A percentile compares a stretch with the other conserved stretches of the same genome.
Evolutionary conservation across 2,329 filamentous ascomycete species (phyloP).

Genomic region (Apiospora marii): DNA sequence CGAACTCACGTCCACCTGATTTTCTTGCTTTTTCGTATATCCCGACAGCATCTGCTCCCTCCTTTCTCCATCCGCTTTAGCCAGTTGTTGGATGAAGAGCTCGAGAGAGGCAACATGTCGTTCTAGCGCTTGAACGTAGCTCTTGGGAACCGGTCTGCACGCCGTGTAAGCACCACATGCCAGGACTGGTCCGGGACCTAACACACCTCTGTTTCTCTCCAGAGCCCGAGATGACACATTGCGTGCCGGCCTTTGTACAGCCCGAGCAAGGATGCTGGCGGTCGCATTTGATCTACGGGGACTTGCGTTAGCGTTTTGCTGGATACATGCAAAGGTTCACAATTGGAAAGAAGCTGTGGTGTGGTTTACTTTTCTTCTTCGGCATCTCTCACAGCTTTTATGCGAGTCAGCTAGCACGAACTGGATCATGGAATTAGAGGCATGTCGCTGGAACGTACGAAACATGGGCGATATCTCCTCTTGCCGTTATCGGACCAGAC

Average conservation of each 20-base stretch:
- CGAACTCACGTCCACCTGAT: slow-evolving; percentile 28
- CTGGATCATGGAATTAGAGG: too few species aligned
- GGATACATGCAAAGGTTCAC: neutral
- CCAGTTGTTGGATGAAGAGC: slow-evolving; percentile 53
- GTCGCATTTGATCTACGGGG: slow-evolving; percentile 27
- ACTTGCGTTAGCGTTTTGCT: neutral
- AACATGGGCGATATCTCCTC: slow-evolving; percentile 27
- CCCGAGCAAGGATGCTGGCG: slow-evolving; percentile 27
- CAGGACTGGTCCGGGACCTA: neutral
- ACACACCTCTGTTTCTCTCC: slow-evolving; percentile 30
- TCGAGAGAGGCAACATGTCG: slow-evolving; percentile 55
- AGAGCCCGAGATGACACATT: slow-evolving; percentile 27
- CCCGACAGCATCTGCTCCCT: slow-evolving; percentile 52
- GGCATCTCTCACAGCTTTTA: slow-evolving; percentile 27
- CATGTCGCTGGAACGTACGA: slow-evolving; percentile 21
- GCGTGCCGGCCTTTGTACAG: slow-evolving; percentile 28
- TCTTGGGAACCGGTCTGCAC: slow-evolving; percentile 52
- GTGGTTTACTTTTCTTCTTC: slow-evolving; percentile 26
- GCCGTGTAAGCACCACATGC: neutral
- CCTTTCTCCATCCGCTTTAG: slow-evolving; percentile 47
- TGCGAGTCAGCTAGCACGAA: neutral
- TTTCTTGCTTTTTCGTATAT: slow-evolving; percentile 38
- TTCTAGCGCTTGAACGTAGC: slow-evolving; percentile 57
- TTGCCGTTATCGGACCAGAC: slow-evolving; percentile 27
- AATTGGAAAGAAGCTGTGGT: too few species aligned